Evolutionary conservation across 2,329 filamentous ascomycete species (phyloP).

Genomic region (Ceratocystis alfenasii): DNA sequence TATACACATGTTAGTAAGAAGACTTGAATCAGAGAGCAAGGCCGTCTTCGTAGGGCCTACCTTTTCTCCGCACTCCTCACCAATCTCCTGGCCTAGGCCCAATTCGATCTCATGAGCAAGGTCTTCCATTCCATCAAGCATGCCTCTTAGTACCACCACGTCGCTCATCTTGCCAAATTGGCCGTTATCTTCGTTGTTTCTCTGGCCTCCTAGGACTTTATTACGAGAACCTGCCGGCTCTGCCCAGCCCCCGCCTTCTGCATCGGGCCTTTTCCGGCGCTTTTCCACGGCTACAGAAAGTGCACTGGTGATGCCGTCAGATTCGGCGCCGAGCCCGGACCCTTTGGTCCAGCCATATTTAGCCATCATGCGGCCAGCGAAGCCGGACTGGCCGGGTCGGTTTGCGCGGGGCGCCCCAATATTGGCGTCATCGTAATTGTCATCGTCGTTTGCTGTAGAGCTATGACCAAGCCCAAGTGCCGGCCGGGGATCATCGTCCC

Average conservation of each 20-base stretch:
- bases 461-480: slow-evolving; percentile 39
- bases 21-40: not conserved
- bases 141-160: slow-evolving; percentile 70
- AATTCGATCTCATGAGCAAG: slow-evolving; percentile 64
- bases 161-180: slow-evolving; percentile 65
- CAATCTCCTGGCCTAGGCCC: slow-evolving; percentile 81
- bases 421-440: slow-evolving; percentile 31
- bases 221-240: slow-evolving; percentile 53
- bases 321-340: slow-evolving; percentile 69
- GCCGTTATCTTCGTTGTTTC: slow-evolving; percentile 33
- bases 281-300: slow-evolving; percentile 78
- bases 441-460: slow-evolving; percentile 20
- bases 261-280: slow-evolving; percentile 64
- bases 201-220: slow-evolving; percentile 68
- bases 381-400: slow-evolving; percentile 68
- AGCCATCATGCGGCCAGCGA: slow-evolving; percentile 76
- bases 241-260: slow-evolving; percentile 66
- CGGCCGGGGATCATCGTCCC: slow-evolving; percentile 35
- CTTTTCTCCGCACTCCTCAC: slow-evolving; percentile 80
- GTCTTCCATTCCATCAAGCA: slow-evolving; percentile 72
- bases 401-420: slow-evolving; percentile 41
- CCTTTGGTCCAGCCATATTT: slow-evolving; percentile 93
- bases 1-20: slow-evolving; percentile 29
- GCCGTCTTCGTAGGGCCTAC: slow-evolving; percentile 29
- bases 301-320: slow-evolving; percentile 72